phyloP scores from a whole-genome alignment of 2,329 filamentous ascomycete species.

The Aspergillus floridensis region DNA sequence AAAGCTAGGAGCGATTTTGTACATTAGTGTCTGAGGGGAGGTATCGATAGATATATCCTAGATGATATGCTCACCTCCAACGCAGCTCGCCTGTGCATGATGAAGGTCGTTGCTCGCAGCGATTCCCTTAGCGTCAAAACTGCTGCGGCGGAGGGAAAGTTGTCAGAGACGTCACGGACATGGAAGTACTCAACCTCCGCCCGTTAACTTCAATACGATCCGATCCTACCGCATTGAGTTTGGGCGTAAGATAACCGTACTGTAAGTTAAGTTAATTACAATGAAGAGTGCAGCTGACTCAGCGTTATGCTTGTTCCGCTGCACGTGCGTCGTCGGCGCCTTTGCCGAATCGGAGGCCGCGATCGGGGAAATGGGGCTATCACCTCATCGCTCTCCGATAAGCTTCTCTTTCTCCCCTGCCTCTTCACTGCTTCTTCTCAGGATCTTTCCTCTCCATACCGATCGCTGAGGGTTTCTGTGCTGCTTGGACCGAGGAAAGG shows the following conservation, averaged over 20 bases:
- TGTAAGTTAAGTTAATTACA: neutral
- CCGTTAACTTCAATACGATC: neutral
- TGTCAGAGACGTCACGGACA: neutral
- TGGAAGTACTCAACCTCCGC: neutral
- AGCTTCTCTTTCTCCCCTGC: slow-evolving; percentile 1
- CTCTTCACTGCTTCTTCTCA: slow-evolving; percentile 1
- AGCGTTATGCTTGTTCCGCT: slow-evolving; percentile 15
- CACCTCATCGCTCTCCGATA: slow-evolving; percentile 1
- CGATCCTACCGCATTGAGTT: too few relatives aligned
- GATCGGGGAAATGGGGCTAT: slow-evolving; percentile 18
- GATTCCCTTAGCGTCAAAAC: slow-evolving; percentile 18
- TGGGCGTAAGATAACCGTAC: neutral
- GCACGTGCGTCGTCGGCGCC: slow-evolving; percentile 33
- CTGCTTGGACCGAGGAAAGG: neutral
- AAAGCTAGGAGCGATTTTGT: slow-evolving; percentile 26
- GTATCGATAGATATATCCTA: too few relatives aligned
- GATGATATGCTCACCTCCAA: slow-evolving; percentile 27
- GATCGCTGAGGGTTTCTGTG: neutral
- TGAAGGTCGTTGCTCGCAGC: slow-evolving; percentile 15
- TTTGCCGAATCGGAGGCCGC: slow-evolving; percentile 31
- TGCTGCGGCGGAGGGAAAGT: slow-evolving; percentile 8
- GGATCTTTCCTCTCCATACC: slow-evolving; percentile 3
- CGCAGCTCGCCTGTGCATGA: slow-evolving; percentile 37
- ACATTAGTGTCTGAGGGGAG: neutral
- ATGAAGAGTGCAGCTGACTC: neutral